Evolutionary conservation across 345 rosid species (phyloP).

Genomic region (Eucalyptus tenuipes): DNA sequence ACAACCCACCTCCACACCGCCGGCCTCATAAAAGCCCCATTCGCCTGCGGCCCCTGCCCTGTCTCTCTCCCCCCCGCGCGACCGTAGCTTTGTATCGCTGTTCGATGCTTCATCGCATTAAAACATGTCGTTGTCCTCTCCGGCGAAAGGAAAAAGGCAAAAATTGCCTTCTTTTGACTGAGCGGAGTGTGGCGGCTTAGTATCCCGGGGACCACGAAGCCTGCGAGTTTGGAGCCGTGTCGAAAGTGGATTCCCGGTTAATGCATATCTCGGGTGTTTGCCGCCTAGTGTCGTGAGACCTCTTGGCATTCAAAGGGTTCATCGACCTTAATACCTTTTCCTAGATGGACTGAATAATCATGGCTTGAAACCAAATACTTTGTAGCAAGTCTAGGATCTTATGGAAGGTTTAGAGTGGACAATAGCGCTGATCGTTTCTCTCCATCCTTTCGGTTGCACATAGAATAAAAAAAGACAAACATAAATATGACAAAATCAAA

Average conservation of each 20-base stretch:
- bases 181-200: not conserved
- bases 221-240: not conserved
- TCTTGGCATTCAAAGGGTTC: not conserved
- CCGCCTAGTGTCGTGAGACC: not conserved
- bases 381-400: no score
- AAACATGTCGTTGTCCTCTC: not conserved
- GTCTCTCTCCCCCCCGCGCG: no score
- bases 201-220: no score
- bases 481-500: not conserved
- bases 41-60: not conserved
- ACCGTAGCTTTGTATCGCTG: not conserved
- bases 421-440: not conserved
- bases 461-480: not conserved
- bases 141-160: not conserved
- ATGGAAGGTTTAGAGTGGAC: no score
- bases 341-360: no score
- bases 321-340: not conserved
- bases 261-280: not conserved
- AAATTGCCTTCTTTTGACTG: not conserved
- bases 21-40: not conserved
- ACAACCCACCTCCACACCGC: not conserved
- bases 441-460: accelerated
- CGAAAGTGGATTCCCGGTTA: accelerated
- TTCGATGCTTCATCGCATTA: not conserved
- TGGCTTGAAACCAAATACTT: no score